Percentiles rank a stretch among this genome's conserved stretches.
These are phyloP conservation scores for Neofusicoccum kwambonambiense DNA, from an alignment of 2,329 filamentous ascomycete genomes.

Conservation along the genomic window DNA sequence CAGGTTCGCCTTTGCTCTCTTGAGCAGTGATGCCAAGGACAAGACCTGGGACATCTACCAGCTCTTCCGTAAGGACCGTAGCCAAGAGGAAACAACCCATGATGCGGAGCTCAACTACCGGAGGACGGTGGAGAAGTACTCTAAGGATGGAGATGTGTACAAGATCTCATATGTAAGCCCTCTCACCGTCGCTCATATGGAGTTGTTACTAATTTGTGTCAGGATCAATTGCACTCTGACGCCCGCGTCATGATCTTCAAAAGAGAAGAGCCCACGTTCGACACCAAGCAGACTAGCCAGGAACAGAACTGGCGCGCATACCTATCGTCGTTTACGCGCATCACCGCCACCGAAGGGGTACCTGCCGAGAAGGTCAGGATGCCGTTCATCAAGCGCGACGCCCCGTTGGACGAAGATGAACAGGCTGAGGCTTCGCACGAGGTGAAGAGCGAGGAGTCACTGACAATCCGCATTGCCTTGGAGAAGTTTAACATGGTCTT, in stretches of 20 bases:
- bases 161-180: constrained; percentile 82
- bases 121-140: constrained; percentile 87
- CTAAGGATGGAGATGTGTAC: constrained; percentile 91
- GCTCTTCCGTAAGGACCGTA: constrained; percentile 78
- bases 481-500: constrained; percentile 45
- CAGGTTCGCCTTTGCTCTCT: constrained; percentile 78
- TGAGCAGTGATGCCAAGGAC: constrained; percentile 83
- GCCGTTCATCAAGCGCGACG: constrained; percentile 44
- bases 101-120: constrained; percentile 86
- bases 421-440: constrained; percentile 30
- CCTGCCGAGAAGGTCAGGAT: constrained; percentile 32
- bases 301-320: constrained; percentile 87
- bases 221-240: constrained; percentile 63
- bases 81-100: constrained; percentile 82
- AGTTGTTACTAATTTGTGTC: constrained; percentile 26
- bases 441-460: constrained; percentile 40
- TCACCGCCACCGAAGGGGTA: constrained; percentile 70
- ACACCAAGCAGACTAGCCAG: constrained; percentile 65
- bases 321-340: constrained; percentile 83
- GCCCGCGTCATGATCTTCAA: constrained; percentile 81
- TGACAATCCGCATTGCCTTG: constrained; percentile 46
- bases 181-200: too few relatives aligned
- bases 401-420: constrained; percentile 34
- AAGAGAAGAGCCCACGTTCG: constrained; percentile 76
- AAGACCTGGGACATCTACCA: constrained; percentile 89